These are phyloP conservation scores for Oryza coarctata DNA, from an alignment of 176 grass and related monocot species.

Conservation along the genomic window DNA sequence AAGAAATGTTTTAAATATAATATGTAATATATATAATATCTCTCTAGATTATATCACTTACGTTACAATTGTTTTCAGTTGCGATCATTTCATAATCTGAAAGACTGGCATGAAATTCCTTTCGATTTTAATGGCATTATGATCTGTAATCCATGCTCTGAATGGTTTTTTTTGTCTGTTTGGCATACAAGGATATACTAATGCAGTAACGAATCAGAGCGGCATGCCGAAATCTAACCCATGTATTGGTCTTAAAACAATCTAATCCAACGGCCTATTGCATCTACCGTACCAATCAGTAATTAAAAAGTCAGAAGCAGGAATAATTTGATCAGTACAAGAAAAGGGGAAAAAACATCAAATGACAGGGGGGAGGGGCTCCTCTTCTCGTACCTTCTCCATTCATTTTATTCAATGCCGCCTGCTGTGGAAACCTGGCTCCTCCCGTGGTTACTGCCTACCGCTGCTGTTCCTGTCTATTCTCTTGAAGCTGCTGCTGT, in stretches of 20 bases:
- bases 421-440: not conserved
- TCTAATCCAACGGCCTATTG: not conserved
- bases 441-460: conserved; percentile 17
- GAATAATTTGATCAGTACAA: not conserved
- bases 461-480: conserved; percentile 10
- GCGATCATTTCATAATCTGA: not conserved
- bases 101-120: not conserved
- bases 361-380: not conserved
- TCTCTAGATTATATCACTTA: too few relatives aligned
- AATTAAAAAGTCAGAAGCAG: not conserved
- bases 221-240: not conserved
- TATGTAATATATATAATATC: too few relatives aligned
- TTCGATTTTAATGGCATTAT: not conserved
- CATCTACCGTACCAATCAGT: not conserved
- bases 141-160: not conserved
- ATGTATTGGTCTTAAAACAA: not conserved
- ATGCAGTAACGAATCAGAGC: not conserved
- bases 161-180: not conserved
- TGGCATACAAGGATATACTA: not conserved
- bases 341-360: not conserved
- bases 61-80: not conserved
- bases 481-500: conserved; percentile 13
- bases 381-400: not conserved
- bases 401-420: not conserved
- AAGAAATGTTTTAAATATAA: too few relatives aligned